Percentiles rank a stretch among this genome's conserved stretches.
These are phyloP conservation scores for Acacia pycnantha DNA, from an alignment of 331 rosid species.

Conservation along the genomic window DNA sequence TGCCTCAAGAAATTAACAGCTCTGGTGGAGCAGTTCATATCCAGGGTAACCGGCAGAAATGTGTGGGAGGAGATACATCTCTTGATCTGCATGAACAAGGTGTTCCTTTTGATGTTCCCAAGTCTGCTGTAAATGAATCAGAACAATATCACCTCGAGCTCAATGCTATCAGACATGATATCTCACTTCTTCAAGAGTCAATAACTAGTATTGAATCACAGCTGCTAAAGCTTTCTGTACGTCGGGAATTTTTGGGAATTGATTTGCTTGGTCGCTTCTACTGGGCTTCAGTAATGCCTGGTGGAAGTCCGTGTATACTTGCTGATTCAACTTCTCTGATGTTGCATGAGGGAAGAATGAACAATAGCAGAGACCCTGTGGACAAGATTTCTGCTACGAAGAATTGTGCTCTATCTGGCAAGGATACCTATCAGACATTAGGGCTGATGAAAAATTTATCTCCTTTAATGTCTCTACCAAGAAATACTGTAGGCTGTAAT, in stretches of 20 bases:
- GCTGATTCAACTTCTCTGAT: constrained; percentile 61
- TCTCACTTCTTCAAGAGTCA: constrained; percentile 63
- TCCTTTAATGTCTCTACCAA: constrained; percentile 38
- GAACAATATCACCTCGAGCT: constrained; percentile 63
- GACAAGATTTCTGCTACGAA: constrained; percentile 34
- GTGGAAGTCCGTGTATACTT: constrained; percentile 54
- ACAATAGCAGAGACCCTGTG: constrained; percentile 25
- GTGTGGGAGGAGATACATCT: constrained; percentile 44
- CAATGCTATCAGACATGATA: constrained; percentile 61
- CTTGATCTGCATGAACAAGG: constrained; percentile 50
- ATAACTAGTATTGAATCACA: constrained; percentile 54
- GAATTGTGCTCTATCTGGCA: constrained; percentile 41
- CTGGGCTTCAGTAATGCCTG: constrained; percentile 65
- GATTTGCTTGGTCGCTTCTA: constrained; percentile 78
- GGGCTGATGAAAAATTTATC: constrained; percentile 44
- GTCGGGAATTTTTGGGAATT: constrained; percentile 80
- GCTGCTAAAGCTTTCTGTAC: constrained; percentile 66
- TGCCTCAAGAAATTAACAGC: constrained; percentile 57
- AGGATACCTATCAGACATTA: constrained; percentile 24
- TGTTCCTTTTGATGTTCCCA: constrained; percentile 41
- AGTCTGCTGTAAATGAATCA: constrained; percentile 47
- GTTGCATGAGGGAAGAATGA: constrained; percentile 36
- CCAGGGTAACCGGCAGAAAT: constrained; percentile 48
- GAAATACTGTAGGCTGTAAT: constrained; percentile 30
- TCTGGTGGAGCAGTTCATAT: constrained; percentile 40